These are phyloP conservation scores for Aspergillus sp. DNA, from an alignment of 2,329 filamentous ascomycete species.

Conservation along the genomic window DNA sequence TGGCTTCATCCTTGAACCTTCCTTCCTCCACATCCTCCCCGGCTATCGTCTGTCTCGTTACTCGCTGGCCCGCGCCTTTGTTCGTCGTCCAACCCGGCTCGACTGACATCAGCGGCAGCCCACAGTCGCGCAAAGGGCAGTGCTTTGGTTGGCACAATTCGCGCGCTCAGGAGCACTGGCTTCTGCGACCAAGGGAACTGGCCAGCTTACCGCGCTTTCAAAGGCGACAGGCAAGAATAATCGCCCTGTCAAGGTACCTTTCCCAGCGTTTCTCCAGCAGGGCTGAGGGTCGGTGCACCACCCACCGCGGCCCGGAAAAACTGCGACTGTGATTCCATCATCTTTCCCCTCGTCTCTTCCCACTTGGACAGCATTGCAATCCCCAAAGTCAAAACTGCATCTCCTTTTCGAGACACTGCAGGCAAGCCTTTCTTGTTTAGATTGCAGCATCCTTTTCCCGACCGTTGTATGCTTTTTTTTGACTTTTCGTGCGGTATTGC, in stretches of 20 bases:
- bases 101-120: slow-evolving; percentile 35
- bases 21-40: slow-evolving; percentile 17
- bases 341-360: slow-evolving; percentile 3
- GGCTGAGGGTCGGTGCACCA: slow-evolving; percentile 21
- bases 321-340: slow-evolving; percentile 22
- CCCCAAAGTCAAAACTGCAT: slow-evolving; percentile 11
- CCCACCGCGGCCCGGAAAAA: slow-evolving; percentile 23
- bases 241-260: slow-evolving; percentile 20
- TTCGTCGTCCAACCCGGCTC: slow-evolving; percentile 28
- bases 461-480: slow-evolving; percentile 2
- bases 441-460: slow-evolving; percentile 5
- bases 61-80: slow-evolving; percentile 16
- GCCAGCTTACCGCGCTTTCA: slow-evolving; percentile 24
- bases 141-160: slow-evolving; percentile 29
- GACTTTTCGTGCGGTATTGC: slow-evolving; percentile 9
- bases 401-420: slow-evolving; percentile 4
- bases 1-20: slow-evolving; percentile 16
- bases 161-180: slow-evolving; percentile 21
- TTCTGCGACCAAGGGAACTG: slow-evolving; percentile 22
- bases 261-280: slow-evolving; percentile 14
- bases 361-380: slow-evolving; percentile 11
- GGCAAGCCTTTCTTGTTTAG: slow-evolving; percentile 7
- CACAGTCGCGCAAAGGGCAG: slow-evolving; percentile 24
- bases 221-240: slow-evolving; percentile 4
- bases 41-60: slow-evolving; percentile 13